Base-by-base conservation (phyloP, 257 asterid genomes). In the Anisodus acutangulus region DNA sequence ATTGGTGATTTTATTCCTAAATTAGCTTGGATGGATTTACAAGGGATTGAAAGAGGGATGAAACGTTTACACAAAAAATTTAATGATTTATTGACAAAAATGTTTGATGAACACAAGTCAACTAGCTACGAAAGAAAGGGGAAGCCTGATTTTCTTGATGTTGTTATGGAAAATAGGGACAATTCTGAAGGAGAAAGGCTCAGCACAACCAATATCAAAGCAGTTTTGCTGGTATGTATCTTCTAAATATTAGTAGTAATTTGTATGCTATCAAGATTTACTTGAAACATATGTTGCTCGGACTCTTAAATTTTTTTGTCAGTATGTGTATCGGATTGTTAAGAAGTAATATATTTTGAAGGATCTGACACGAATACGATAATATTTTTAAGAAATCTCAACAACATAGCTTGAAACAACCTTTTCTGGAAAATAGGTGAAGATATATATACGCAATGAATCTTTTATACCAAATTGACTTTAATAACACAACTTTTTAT, bases 1-100 rank as follows among this genome's bases (percentile, higher is more conserved):
- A 78, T 91, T 3, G 94, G 94, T 1, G 93, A 91, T 82, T 89
- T 85, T 82, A 86, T 91, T 16, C 93, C 93, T 11, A 84, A 82
- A 10, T 37, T 90, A 15, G 91, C 89, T 17, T 91, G 91, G 91
- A 82, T 91, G 92, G 94, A 91, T 84, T 83, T 89, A 63, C 93
- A 91, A 43, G 90, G 93, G 69, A 87, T 90, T 4, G 89, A 90
- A 82, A 66, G 59, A 16, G 88, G 90, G 45, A 91, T 91, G 94
- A 91, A 90, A 74, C 41, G 10, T 2, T 72, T 91, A 74, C 92
- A 90, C n/a, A 72, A 80, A 1, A 90, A 89, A n/a, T 90, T 89
- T 45, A 93, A 91, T 55, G 83, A 3, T 31, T 83, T 91, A 55
- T 82, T 91, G 54, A 81, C 87, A 17, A 88, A 31, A 47, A 84